Conservation (phyloP, 192 early-diverging fungal species). For the Paraglomus occultum region DNA sequence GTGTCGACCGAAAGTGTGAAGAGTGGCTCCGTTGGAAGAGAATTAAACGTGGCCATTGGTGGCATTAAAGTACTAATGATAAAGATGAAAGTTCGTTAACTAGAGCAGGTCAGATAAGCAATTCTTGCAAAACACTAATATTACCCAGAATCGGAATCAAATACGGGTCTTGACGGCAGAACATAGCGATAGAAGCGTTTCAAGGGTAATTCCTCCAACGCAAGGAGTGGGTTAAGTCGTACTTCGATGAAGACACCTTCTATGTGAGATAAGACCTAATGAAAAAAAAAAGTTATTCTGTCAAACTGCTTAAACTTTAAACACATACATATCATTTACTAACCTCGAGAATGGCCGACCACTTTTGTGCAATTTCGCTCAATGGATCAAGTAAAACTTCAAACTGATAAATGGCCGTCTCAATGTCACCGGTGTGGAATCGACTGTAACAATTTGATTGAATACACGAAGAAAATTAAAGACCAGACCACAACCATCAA, state of each 20-base stretch:
- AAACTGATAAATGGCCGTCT: slow-evolving; percentile 40
- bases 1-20: slow-evolving; percentile 88
- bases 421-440: slow-evolving; percentile 27
- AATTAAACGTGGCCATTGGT: slow-evolving; percentile 67
- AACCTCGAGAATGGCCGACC: slow-evolving; percentile 67
- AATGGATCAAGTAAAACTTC: slow-evolving; percentile 75
- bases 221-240: slow-evolving; percentile 58
- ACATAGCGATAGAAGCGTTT: slow-evolving; percentile 92
- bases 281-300: background rate
- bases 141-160: slow-evolving; percentile 52
- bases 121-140: slow-evolving; percentile 3
- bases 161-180: slow-evolving; percentile 57
- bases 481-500: background rate
- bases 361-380: slow-evolving; percentile 76
- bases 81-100: background rate
- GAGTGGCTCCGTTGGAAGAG: slow-evolving; percentile 74
- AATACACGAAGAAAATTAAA: slow-evolving; percentile 21
- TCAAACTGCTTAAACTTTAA: slow-evolving; percentile 6
- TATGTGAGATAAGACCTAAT: slow-evolving; percentile 53
- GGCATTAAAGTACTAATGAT: slow-evolving; percentile 26
- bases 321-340: background rate
- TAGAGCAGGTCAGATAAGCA: too few species aligned
- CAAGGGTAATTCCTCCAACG: slow-evolving; percentile 67
- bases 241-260: slow-evolving; percentile 66
- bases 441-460: slow-evolving; percentile 13